phyloP scores from a whole-genome alignment of 257 asterid species.

The Salvia miltiorrhiza region DNA sequence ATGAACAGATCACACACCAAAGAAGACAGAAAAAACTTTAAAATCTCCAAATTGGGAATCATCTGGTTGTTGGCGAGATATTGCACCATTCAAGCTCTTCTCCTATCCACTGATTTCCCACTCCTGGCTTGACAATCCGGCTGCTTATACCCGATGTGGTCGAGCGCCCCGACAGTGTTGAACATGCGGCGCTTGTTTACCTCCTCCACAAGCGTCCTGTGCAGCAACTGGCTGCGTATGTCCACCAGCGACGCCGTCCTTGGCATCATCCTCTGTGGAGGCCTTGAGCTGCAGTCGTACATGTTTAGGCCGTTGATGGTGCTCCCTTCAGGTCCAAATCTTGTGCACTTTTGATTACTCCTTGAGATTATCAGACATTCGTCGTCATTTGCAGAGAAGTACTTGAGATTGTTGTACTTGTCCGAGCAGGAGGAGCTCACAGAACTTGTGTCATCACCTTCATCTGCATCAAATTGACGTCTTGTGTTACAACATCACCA shows the following conservation, averaged over 20 bases:
- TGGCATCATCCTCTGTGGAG: slow-evolving; percentile 29
- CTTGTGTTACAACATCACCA: background rate
- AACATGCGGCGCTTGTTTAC: slow-evolving; percentile 48
- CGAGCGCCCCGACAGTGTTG: slow-evolving; percentile 73
- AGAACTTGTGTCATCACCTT: slow-evolving; percentile 54
- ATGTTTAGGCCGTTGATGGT: background rate
- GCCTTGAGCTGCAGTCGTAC: slow-evolving; percentile 7
- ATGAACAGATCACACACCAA: slow-evolving; percentile 21
- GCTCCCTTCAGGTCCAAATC: slow-evolving; percentile 48
- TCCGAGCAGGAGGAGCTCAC: slow-evolving; percentile 50
- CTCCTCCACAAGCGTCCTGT: slow-evolving; percentile 58
- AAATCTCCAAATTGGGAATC: slow-evolving; percentile 3
- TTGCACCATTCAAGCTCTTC: background rate
- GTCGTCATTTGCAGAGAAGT: slow-evolving; percentile 31
- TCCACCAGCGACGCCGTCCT: slow-evolving; percentile 49
- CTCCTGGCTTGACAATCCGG: slow-evolving; percentile 12
- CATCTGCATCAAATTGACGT: slow-evolving; percentile 34
- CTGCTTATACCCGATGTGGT: slow-evolving; percentile 51
- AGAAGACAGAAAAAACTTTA: background rate
- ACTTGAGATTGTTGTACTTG: slow-evolving; percentile 32
- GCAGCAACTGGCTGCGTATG: slow-evolving; percentile 68
- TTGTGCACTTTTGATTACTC: slow-evolving; percentile 37
- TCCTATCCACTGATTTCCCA: background rate
- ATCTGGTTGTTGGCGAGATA: background rate
- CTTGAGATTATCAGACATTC: background rate